Conservation (phyloP, 2,329 filamentous ascomycete species). For the Pseudogymnoascus sp. region DNA sequence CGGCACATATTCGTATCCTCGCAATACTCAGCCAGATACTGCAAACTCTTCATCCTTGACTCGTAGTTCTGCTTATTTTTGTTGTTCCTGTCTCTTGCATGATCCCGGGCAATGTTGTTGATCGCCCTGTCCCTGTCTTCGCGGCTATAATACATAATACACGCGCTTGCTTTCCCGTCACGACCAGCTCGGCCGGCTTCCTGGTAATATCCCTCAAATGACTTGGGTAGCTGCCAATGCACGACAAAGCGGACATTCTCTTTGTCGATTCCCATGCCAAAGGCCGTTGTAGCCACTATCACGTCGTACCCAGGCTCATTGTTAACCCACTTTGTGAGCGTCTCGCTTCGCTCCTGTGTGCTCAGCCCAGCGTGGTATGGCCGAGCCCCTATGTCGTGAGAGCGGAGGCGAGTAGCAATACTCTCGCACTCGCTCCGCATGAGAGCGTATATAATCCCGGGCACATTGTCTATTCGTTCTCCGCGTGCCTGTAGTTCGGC, state of each 20-base stretch:
- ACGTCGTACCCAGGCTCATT: conserved; percentile 74
- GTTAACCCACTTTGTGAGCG: conserved; percentile 61
- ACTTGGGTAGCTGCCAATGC: conserved; percentile 89
- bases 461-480: conserved; percentile 54
- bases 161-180: conserved; percentile 78
- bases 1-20: conserved; percentile 66
- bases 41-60: conserved; percentile 53
- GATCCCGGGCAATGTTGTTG: conserved; percentile 36
- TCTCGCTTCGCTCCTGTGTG: conserved; percentile 60
- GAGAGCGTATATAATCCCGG: conserved; percentile 73
- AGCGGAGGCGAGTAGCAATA: conserved; percentile 55
- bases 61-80: conserved; percentile 34
- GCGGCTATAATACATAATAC: conserved; percentile 83
- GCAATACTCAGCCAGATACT: conserved; percentile 68
- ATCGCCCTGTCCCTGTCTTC: conserved; percentile 74
- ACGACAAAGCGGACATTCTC: conserved; percentile 89
- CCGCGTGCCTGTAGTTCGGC: conserved; percentile 46
- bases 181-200: conserved; percentile 87
- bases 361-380: conserved; percentile 64
- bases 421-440: conserved; percentile 66
- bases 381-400: conserved; percentile 63
- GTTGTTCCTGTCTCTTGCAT: conserved; percentile 20
- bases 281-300: conserved; percentile 90
- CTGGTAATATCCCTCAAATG: conserved; percentile 93
- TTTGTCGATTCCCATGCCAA: conserved; percentile 98